These are phyloP conservation scores for Tuber brumale DNA, from an alignment of 495 filamentous ascomycete species.

Conservation along the genomic window DNA sequence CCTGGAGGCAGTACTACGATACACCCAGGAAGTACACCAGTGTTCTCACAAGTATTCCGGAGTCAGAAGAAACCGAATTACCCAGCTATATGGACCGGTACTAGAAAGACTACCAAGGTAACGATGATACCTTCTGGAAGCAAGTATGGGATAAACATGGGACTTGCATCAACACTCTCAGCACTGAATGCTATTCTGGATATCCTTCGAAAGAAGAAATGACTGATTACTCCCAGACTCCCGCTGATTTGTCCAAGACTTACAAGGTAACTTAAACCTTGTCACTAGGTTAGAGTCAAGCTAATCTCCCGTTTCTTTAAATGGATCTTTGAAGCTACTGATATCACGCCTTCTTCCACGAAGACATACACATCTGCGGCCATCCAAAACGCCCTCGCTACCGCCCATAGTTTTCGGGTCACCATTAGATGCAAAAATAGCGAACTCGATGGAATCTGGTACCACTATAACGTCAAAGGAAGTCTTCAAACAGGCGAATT, in stretches of 20 bases:
- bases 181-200: constrained; percentile 57
- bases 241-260: constrained; percentile 57
- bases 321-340: constrained; percentile 54
- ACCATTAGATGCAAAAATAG: constrained; percentile 60
- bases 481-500: constrained; percentile 70
- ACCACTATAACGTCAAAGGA: constrained; percentile 73
- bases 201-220: constrained; percentile 57
- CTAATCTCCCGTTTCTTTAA: not conserved
- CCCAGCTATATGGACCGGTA: constrained; percentile 69
- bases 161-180: constrained; percentile 65
- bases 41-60: constrained; percentile 60
- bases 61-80: constrained; percentile 56
- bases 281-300: not conserved
- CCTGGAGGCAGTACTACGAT: constrained; percentile 68
- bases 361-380: constrained; percentile 58
- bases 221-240: constrained; percentile 57
- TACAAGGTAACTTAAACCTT: constrained; percentile 49
- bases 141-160: constrained; percentile 88
- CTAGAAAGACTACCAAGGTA: constrained; percentile 64
- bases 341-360: constrained; percentile 57
- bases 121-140: constrained; percentile 66
- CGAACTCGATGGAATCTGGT: constrained; percentile 73
- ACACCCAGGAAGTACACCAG: constrained; percentile 60
- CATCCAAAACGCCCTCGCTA: constrained; percentile 59
- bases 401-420: constrained; percentile 59